Evolutionary conservation across 1,284 basidiomycete species (phyloP).

Genomic region (Phlebopus sp.): DNA sequence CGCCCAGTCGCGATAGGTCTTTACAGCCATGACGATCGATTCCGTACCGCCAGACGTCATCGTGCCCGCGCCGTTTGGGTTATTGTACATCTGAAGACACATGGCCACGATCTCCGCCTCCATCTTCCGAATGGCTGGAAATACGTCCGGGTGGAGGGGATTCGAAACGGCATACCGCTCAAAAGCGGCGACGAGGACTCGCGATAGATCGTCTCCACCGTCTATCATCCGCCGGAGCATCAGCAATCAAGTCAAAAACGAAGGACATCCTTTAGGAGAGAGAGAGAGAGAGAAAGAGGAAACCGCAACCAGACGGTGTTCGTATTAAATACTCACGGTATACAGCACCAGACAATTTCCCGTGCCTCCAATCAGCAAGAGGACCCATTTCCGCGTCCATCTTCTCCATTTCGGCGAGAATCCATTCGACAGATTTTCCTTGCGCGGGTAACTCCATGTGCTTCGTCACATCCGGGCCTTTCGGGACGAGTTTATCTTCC

Average conservation of each 20-base stretch:
- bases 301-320: too few relatives aligned
- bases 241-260: background rate
- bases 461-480: conserved; percentile 56
- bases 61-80: conserved; percentile 81
- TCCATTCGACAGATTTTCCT: conserved; percentile 75
- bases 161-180: conserved; percentile 79
- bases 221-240: conserved; percentile 41
- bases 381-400: conserved; percentile 62
- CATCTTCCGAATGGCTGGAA: conserved; percentile 95
- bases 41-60: conserved; percentile 97
- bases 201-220: conserved; percentile 80
- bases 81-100: conserved; percentile 86
- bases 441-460: conserved; percentile 66
- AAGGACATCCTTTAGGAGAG: too few relatives aligned
- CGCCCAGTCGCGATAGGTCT: conserved; percentile 95
- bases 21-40: conserved; percentile 92
- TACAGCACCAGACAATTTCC: conserved; percentile 84
- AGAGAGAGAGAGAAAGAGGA: too few relatives aligned
- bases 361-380: conserved; percentile 62
- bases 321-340: too few relatives aligned
- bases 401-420: conserved; percentile 73
- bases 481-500: conserved; percentile 65
- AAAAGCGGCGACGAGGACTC: conserved; percentile 68
- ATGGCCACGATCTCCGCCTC: conserved; percentile 96
- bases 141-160: conserved; percentile 93